These are phyloP conservation scores for Macrophomina tecta DNA, from an alignment of 2,329 filamentous ascomycete species.

Conservation along the genomic window DNA sequence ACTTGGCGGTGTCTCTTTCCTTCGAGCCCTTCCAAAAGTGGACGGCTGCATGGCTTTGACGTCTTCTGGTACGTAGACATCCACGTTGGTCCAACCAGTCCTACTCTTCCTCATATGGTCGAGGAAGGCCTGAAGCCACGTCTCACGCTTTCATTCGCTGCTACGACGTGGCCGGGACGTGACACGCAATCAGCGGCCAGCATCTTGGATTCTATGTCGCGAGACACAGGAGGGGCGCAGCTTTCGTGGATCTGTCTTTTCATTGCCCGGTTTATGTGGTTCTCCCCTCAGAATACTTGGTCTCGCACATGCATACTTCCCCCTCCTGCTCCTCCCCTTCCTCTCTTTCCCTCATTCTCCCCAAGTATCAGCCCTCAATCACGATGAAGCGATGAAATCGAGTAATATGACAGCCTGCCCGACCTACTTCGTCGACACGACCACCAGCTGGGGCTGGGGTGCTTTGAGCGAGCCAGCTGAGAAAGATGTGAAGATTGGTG, in stretches of 20 bases:
- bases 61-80: background rate
- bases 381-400: background rate
- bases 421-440: background rate
- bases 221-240: too few relatives aligned
- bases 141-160: background rate
- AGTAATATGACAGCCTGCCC: background rate
- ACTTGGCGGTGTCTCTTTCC: background rate
- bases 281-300: too few relatives aligned
- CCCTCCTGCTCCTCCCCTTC: too few relatives aligned
- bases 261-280: too few relatives aligned
- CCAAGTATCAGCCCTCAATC: background rate
- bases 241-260: too few relatives aligned
- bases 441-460: background rate
- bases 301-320: too few relatives aligned
- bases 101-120: too few relatives aligned
- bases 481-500: background rate
- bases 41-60: background rate
- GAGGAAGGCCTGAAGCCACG: background rate
- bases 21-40: background rate
- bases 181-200: background rate
- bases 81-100: constrained; percentile 12
- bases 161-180: background rate
- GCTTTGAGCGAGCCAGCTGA: background rate
- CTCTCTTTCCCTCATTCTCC: too few relatives aligned
- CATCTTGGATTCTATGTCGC: too few relatives aligned